These are phyloP conservation scores for Rhododendron williamsianum DNA, from an alignment of 148 eudicot genomes.

Conservation along the genomic window DNA sequence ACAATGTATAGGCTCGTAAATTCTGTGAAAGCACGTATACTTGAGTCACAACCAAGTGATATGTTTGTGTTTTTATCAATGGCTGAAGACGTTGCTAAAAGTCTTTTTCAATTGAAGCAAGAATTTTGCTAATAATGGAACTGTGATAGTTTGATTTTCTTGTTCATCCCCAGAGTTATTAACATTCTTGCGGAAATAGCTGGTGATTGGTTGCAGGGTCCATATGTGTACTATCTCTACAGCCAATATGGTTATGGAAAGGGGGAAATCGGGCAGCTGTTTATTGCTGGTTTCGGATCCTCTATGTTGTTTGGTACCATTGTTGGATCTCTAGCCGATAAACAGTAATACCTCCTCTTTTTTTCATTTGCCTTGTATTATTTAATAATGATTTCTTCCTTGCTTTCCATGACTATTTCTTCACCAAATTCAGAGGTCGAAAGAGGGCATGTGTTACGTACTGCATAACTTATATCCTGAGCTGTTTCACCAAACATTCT, in stretches of 20 bases:
- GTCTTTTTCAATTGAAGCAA: not conserved
- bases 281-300: constrained; percentile 90
- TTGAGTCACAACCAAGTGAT: not conserved
- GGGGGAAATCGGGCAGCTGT: constrained; percentile 87
- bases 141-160: not conserved
- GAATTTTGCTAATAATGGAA: not conserved
- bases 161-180: constrained; percentile 13
- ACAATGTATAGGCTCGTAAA: not conserved
- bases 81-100: not conserved
- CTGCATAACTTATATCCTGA: constrained; percentile 79
- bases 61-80: not conserved
- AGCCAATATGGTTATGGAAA: constrained; percentile 72
- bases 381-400: not conserved
- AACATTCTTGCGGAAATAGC: constrained; percentile 49
- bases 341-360: constrained; percentile 43
- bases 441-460: constrained; percentile 84
- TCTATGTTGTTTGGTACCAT: constrained; percentile 93
- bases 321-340: constrained; percentile 86
- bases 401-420: not conserved
- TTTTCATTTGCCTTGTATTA: not conserved
- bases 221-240: constrained; percentile 62
- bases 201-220: constrained; percentile 97
- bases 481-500: constrained; percentile 84
- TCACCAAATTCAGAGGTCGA: constrained; percentile 49
- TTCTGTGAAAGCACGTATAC: not conserved